Evolutionary conservation across 148 eudicot genomes (phyloP).

Genomic region (Pouteria glomerata): DNA sequence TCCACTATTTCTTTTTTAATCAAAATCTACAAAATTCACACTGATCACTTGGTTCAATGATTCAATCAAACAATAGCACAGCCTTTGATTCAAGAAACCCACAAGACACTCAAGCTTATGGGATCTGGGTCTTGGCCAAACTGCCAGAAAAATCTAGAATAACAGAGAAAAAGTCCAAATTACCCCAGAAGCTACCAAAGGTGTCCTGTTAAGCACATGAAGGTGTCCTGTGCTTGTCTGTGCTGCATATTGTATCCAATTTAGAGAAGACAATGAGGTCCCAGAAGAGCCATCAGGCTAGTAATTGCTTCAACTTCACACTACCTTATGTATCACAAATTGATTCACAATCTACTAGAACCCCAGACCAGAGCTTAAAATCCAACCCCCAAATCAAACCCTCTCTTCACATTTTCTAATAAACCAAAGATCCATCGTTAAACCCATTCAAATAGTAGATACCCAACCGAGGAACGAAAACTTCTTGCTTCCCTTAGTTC

Average conservation of each 20-base stretch:
- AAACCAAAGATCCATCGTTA: too few species aligned
- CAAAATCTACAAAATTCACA: neutral
- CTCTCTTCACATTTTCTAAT: too few species aligned
- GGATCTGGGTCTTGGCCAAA: constrained; percentile 10
- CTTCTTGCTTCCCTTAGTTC: too few species aligned
- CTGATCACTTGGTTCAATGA: neutral
- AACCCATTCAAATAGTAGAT: too few species aligned
- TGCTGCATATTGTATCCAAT: neutral
- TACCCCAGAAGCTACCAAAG: neutral
- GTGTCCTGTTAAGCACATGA: neutral
- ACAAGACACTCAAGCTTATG: neutral
- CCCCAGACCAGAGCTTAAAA: too few species aligned
- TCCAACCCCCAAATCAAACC: too few species aligned
- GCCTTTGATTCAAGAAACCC: neutral
- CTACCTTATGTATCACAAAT: neutral
- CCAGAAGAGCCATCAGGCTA: neutral
- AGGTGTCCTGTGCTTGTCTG: neutral
- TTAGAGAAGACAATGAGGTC: neutral
- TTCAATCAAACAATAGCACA: neutral
- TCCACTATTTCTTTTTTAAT: neutral
- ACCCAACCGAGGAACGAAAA: too few species aligned
- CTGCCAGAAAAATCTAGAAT: constrained; percentile 1
- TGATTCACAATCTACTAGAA: too few species aligned
- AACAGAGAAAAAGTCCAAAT: constrained; percentile 10
- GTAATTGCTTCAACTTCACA: neutral